Percentiles rank a stretch among this genome's conserved stretches.
Conservation (phyloP, 306 rosid species). For the Castanopsis chinensis region DNA sequence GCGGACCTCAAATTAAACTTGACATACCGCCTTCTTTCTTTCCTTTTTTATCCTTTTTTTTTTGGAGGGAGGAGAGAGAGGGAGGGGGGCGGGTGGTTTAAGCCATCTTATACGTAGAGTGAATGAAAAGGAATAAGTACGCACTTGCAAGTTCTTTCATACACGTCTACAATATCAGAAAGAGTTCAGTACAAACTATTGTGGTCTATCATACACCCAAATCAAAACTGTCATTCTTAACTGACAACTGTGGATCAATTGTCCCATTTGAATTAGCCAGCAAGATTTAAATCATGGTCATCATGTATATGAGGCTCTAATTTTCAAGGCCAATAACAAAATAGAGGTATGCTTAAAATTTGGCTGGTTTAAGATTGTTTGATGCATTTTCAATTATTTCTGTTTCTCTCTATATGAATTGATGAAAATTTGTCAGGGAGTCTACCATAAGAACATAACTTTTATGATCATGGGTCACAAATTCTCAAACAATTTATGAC, state of each 20-base stretch:
- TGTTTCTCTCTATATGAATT: background rate
- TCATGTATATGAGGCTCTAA: background rate
- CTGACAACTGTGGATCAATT: background rate
- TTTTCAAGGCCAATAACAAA: background rate
- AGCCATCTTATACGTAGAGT: background rate
- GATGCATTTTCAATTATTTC: background rate
- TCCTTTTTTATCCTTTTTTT: background rate
- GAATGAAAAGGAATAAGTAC: background rate
- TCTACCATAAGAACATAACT: too few species aligned
- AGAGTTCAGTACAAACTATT: background rate
- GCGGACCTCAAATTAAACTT: background rate
- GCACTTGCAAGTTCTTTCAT: background rate
- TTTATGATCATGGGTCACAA: too few species aligned
- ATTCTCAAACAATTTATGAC: background rate
- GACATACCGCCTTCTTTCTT: background rate
- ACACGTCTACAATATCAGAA: background rate
- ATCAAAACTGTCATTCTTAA: background rate
- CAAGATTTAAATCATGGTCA: background rate
- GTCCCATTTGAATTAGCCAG: background rate
- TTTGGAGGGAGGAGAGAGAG: background rate
- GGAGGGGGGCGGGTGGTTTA: too few species aligned
- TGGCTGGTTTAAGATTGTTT: background rate
- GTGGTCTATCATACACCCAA: background rate
- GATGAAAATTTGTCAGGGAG: background rate
- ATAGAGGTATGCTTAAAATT: background rate